Evolutionary conservation across 2,329 filamentous ascomycete genomes (phyloP).

Genomic region (Colletotrichum nymphaeae): DNA sequence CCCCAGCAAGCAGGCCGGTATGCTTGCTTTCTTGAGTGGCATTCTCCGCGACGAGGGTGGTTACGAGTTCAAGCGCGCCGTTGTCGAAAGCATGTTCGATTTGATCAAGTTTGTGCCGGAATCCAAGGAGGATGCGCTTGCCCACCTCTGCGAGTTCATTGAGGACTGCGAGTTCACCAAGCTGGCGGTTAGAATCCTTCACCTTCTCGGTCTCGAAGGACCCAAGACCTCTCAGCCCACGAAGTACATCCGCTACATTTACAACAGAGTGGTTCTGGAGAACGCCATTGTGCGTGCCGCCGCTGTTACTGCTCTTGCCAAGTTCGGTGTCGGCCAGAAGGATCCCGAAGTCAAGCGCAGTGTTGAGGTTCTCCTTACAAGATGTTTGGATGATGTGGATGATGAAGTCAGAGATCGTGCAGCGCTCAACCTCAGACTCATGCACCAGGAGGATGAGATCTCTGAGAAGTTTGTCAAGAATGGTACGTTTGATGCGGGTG

Average conservation of each 20-base stretch:
- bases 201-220: slow-evolving; percentile 93
- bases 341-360: slow-evolving; percentile 97
- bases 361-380: slow-evolving; percentile 89
- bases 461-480: slow-evolving; percentile 93
- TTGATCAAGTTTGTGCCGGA: slow-evolving; percentile 99
- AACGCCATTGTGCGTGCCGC: slow-evolving; percentile 96
- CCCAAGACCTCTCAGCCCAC: slow-evolving; percentile 96
- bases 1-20: slow-evolving; percentile 96
- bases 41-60: slow-evolving; percentile 96
- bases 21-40: slow-evolving; percentile 97
- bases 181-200: slow-evolving; percentile 92
- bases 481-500: slow-evolving; percentile 62
- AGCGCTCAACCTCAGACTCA: slow-evolving; percentile 89
- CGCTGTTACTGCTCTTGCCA: slow-evolving; percentile 93
- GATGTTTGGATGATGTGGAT: slow-evolving; percentile 96
- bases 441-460: slow-evolving; percentile 90
- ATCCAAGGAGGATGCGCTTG: slow-evolving; percentile 82
- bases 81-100: slow-evolving; percentile 99
- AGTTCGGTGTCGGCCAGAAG: slow-evolving; percentile 97
- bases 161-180: slow-evolving; percentile 99
- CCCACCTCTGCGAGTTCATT: slow-evolving; percentile 98
- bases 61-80: slow-evolving; percentile 97
- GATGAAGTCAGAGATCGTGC: slow-evolving; percentile 98
- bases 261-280: slow-evolving; percentile 97
- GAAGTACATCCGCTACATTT: slow-evolving; percentile 99